Percentiles rank a stretch among this genome's conserved stretches.
These are phyloP conservation scores for Fragaria vesca DNA, from an alignment of 306 rosid species.

Conservation along the genomic window DNA sequence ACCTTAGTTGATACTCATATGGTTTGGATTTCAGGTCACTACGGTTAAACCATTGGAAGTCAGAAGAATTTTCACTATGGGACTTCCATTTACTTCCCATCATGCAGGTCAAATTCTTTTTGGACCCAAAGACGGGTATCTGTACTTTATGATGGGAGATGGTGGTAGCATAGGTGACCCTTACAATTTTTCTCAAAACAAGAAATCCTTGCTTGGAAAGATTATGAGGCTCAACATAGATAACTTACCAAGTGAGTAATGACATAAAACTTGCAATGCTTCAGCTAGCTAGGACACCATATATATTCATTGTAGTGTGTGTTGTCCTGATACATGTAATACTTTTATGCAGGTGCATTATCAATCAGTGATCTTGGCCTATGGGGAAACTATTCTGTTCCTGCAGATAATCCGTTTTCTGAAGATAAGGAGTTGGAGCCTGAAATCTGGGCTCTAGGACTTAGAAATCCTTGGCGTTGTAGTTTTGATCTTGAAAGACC, in stretches of 20 bases:
- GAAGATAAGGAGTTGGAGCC: slow-evolving; percentile 31
- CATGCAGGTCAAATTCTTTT: slow-evolving; percentile 42
- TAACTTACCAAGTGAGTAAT: slow-evolving; percentile 28
- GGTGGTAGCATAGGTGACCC: slow-evolving; percentile 38
- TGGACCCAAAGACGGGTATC: slow-evolving; percentile 37
- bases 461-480: slow-evolving; percentile 37
- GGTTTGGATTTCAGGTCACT: slow-evolving; percentile 19
- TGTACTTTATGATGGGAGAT: slow-evolving; percentile 45
- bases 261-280: not conserved
- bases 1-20: not conserved
- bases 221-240: slow-evolving; percentile 39
- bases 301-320: not conserved
- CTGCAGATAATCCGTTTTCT: slow-evolving; percentile 35
- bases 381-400: slow-evolving; percentile 40
- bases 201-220: slow-evolving; percentile 45
- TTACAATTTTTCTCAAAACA: slow-evolving; percentile 38
- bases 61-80: slow-evolving; percentile 43
- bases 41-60: slow-evolving; percentile 27
- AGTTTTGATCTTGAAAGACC: slow-evolving; percentile 42
- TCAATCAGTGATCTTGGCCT: slow-evolving; percentile 15
- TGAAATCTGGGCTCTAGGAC: slow-evolving; percentile 38
- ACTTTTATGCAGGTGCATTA: slow-evolving; percentile 19
- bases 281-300: not conserved
- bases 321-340: not conserved
- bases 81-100: slow-evolving; percentile 38